phyloP scores from a whole-genome alignment of 1,284 basidiomycete species.

The Leccinum subrobustum region DNA sequence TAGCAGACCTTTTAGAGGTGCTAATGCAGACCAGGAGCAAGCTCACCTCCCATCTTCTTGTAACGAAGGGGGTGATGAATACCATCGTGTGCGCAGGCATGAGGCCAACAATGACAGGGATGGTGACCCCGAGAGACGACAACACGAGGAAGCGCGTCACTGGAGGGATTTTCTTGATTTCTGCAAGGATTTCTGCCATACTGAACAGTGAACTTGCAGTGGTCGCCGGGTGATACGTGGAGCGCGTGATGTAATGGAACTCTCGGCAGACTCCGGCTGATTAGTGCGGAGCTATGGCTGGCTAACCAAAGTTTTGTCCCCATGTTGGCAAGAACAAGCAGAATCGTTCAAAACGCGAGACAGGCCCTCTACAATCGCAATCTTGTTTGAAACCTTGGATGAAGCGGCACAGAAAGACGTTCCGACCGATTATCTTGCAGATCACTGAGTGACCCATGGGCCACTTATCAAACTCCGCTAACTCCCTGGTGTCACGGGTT shows the following conservation, averaged over 20 bases:
- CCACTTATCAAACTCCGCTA: too few species aligned
- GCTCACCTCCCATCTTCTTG: conserved; percentile 52
- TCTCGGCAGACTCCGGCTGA: neutral
- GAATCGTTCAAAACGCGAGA: too few species aligned
- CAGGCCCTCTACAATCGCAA: neutral
- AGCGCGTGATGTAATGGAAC: conserved; percentile 9
- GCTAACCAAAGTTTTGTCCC: too few species aligned
- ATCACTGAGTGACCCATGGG: too few species aligned
- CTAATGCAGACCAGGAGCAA: conserved; percentile 5
- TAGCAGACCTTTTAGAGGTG: conserved; percentile 32
- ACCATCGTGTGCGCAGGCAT: conserved; percentile 55
- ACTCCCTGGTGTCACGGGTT: neutral
- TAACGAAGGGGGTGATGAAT: conserved; percentile 53
- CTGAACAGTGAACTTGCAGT: neutral
- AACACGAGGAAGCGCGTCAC: conserved; percentile 75
- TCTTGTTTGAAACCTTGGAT: neutral
- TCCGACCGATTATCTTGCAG: neutral
- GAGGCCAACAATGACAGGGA: conserved; percentile 60
- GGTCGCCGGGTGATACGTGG: neutral
- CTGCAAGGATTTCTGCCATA: conserved; percentile 44
- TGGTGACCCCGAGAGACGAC: conserved; percentile 61
- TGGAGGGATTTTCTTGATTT: conserved; percentile 81
- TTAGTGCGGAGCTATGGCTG: too few species aligned
- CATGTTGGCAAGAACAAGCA: too few species aligned
- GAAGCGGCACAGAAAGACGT: neutral